Percentiles rank a stretch among this genome's conserved stretches.
Conservation (phyloP, 1,284 basidiomycete genomes). For the Athelia sp. region DNA sequence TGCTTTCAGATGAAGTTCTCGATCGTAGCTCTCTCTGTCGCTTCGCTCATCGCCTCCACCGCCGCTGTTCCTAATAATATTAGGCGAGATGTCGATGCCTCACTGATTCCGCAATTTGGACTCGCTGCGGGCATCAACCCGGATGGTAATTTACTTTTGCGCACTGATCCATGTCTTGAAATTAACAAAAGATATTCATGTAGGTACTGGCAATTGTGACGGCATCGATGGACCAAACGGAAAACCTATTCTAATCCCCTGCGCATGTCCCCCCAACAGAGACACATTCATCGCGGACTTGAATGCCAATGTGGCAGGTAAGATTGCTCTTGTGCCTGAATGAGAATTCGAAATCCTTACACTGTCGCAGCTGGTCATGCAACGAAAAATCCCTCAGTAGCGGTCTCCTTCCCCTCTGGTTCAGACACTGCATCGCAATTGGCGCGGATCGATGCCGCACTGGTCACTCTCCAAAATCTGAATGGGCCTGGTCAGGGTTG, state of each 20-base stretch:
- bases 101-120: slow-evolving; percentile 52
- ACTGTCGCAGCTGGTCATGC: slow-evolving; percentile 50
- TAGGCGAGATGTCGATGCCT: slow-evolving; percentile 42
- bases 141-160: slow-evolving; percentile 28
- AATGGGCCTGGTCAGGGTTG: slow-evolving; percentile 48
- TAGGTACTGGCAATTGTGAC: slow-evolving; percentile 46
- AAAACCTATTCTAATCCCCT: slow-evolving; percentile 52
- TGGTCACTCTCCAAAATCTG: slow-evolving; percentile 50
- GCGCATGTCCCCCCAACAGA: slow-evolving; percentile 54
- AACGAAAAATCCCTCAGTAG: slow-evolving; percentile 53
- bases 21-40: slow-evolving; percentile 24
- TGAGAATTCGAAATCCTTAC: slow-evolving; percentile 40
- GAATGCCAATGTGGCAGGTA: slow-evolving; percentile 1
- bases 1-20: slow-evolving; percentile 28
- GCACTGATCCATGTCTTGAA: background rate
- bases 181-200: background rate
- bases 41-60: slow-evolving; percentile 29
- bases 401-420: slow-evolving; percentile 55
- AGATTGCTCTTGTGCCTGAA: slow-evolving; percentile 23
- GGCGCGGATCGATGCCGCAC: slow-evolving; percentile 44
- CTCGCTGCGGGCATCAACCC: slow-evolving; percentile 44
- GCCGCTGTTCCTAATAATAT: slow-evolving; percentile 35
- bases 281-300: slow-evolving; percentile 37
- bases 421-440: slow-evolving; percentile 45
- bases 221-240: slow-evolving; percentile 51